Evolutionary conservation across 768 basidiomycete species (phyloP).

Genomic region (Pleurotus ostreatus): DNA sequence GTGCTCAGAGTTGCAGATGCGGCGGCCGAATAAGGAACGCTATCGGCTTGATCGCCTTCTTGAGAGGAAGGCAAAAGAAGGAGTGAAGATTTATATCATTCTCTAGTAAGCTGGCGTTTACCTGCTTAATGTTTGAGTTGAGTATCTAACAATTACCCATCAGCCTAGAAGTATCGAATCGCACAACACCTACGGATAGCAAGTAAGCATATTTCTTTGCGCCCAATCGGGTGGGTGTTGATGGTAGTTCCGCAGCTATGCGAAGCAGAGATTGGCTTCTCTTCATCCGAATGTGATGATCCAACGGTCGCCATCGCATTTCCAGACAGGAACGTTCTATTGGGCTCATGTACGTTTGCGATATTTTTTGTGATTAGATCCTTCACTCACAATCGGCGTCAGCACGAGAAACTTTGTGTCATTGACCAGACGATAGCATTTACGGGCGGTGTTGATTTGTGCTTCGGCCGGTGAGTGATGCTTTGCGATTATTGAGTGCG

Average conservation of each 20-base stretch:
- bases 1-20: slow-evolving; percentile 67
- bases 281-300: slow-evolving; percentile 94
- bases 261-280: slow-evolving; percentile 75
- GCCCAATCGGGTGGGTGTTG: too few relatives aligned
- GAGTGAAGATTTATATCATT: slow-evolving; percentile 94
- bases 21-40: slow-evolving; percentile 78
- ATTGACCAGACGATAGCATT: slow-evolving; percentile 97
- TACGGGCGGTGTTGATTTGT: slow-evolving; percentile 95
- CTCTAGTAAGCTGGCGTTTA: slow-evolving; percentile 61
- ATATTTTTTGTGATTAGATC: not conserved
- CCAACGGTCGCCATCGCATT: slow-evolving; percentile 95
- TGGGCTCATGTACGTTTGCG: slow-evolving; percentile 86
- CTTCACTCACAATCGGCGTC: not conserved
- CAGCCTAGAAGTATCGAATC: slow-evolving; percentile 92
- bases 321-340: slow-evolving; percentile 95
- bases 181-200: slow-evolving; percentile 93
- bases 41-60: slow-evolving; percentile 86
- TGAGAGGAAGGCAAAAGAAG: slow-evolving; percentile 89
- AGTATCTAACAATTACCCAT: not conserved
- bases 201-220: slow-evolving; percentile 43
- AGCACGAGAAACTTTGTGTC: slow-evolving; percentile 98
- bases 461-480: slow-evolving; percentile 72
- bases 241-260: slow-evolving; percentile 47
- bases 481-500: not conserved
- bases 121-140: too few relatives aligned